Evolutionary conservation across 345 rosid genomes (phyloP).

Genomic region (Hibiscus syriacus): DNA sequence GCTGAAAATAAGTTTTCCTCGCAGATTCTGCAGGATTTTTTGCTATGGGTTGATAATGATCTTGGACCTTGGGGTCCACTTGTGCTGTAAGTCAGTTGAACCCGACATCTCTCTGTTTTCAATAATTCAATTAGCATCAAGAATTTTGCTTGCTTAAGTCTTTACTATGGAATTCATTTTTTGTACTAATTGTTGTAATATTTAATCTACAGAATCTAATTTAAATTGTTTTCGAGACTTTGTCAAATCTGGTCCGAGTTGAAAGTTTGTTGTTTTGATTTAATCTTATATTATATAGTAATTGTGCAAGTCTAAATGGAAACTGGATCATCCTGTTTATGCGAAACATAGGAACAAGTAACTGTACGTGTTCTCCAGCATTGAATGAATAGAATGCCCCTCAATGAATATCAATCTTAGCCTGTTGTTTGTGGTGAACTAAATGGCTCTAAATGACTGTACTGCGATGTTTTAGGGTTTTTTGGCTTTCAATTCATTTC

Average conservation of each 20-base stretch:
- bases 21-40: slow-evolving; percentile 88
- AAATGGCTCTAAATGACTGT: not conserved
- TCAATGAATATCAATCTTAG: not conserved
- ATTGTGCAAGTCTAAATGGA: not conserved
- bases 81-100: slow-evolving; percentile 56
- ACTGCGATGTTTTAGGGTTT: not conserved
- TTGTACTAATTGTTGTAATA: not conserved
- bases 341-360: not conserved
- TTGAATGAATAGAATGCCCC: not conserved
- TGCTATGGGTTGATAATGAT: slow-evolving; percentile 88
- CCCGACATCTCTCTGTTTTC: not conserved
- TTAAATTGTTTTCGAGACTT: not conserved
- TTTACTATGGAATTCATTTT: not conserved
- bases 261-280: not conserved
- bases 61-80: slow-evolving; percentile 99
- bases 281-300: not conserved
- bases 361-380: not conserved
- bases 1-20: slow-evolving; percentile 16
- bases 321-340: not conserved
- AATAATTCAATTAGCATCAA: not conserved
- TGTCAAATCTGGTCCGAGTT: not conserved
- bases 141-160: not conserved
- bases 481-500: not conserved
- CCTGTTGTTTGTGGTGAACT: not conserved
- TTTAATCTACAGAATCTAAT: not conserved